These are phyloP conservation scores for Ehretia macrophylla DNA, from an alignment of 257 asterid genomes.

Conservation along the genomic window DNA sequence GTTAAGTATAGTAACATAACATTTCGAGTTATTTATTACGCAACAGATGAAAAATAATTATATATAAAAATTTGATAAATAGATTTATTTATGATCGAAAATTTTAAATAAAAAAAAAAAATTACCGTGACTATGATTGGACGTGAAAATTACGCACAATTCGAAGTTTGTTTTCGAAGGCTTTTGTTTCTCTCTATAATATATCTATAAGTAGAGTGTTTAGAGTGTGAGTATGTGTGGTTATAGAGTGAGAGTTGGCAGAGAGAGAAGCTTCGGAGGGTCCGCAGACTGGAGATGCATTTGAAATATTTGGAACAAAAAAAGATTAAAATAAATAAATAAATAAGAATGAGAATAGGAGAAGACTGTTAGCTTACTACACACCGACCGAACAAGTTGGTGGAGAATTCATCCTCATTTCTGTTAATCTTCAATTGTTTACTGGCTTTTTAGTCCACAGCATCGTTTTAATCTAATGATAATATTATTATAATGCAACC, in stretches of 20 bases:
- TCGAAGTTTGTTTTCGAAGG: not conserved
- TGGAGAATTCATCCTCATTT: slow-evolving; percentile 5
- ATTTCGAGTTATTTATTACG: too few relatives aligned
- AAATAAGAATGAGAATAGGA: not conserved
- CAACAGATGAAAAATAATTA: too few relatives aligned
- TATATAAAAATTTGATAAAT: too few relatives aligned
- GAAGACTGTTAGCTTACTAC: slow-evolving; percentile 4
- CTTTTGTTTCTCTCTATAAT: too few relatives aligned
- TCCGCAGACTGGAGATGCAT: slow-evolving; percentile 17
- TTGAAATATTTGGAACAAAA: not conserved
- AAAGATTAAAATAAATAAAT: not conserved
- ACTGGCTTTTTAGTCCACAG: not conserved
- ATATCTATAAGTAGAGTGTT: too few relatives aligned
- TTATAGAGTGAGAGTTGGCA: not conserved
- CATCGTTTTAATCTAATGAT: too few relatives aligned
- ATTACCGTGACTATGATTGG: not conserved
- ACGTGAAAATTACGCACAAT: not conserved
- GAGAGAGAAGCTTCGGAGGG: slow-evolving; percentile 25
- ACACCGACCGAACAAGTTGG: slow-evolving; percentile 10
- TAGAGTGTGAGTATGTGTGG: not conserved
- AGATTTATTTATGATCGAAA: too few relatives aligned
- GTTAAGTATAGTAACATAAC: too few relatives aligned
- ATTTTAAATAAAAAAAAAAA: slow-evolving; percentile 6
- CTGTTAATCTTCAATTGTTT: not conserved
- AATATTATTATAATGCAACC: too few relatives aligned